These are phyloP conservation scores for Clarireedia homoeocarpa DNA, from an alignment of 2,329 filamentous ascomycete species.

Conservation along the genomic window DNA sequence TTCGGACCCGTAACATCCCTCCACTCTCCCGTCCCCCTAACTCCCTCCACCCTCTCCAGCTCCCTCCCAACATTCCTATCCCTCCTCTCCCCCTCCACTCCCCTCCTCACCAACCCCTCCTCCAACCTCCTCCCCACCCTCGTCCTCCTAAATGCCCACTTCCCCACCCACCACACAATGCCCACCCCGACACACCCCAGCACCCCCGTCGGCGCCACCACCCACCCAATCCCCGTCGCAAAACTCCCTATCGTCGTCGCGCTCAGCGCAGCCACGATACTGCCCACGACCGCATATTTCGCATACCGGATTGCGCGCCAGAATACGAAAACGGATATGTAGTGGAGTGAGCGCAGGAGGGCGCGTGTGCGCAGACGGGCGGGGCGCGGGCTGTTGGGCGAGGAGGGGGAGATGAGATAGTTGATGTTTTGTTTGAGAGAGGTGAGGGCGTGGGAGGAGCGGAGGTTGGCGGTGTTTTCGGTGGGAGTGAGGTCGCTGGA, in stretches of 20 bases:
- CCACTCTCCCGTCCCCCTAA: slow-evolving; percentile 25
- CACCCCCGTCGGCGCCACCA: slow-evolving; percentile 27
- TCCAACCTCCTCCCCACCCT: slow-evolving; percentile 12
- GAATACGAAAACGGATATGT: slow-evolving; percentile 26
- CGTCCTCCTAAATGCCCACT: slow-evolving; percentile 28
- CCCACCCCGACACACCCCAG: slow-evolving; percentile 23
- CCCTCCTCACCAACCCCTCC: slow-evolving; percentile 18
- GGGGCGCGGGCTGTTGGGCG: slow-evolving; percentile 20
- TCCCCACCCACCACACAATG: slow-evolving; percentile 24
- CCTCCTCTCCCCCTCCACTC: slow-evolving; percentile 10
- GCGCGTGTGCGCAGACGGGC: slow-evolving; percentile 26
- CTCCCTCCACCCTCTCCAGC: slow-evolving; percentile 11
- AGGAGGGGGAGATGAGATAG: slow-evolving; percentile 24
- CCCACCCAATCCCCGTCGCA: slow-evolving; percentile 23
- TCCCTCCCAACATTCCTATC: slow-evolving; percentile 11
- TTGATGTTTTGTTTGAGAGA: slow-evolving; percentile 24
- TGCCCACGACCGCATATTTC: slow-evolving; percentile 27
- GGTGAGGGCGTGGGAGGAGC: slow-evolving; percentile 23
- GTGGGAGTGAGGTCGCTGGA: slow-evolving; percentile 11
- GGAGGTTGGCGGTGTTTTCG: slow-evolving; percentile 22
- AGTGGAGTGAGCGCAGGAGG: slow-evolving; percentile 25
- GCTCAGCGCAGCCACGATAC: slow-evolving; percentile 23
- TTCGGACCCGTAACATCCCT: slow-evolving; percentile 26
- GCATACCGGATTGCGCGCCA: slow-evolving; percentile 29
- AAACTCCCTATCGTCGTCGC: slow-evolving; percentile 25